phyloP scores from a whole-genome alignment of 2,329 filamentous ascomycete genomes.

The Aureobasidium melanogenum region DNA sequence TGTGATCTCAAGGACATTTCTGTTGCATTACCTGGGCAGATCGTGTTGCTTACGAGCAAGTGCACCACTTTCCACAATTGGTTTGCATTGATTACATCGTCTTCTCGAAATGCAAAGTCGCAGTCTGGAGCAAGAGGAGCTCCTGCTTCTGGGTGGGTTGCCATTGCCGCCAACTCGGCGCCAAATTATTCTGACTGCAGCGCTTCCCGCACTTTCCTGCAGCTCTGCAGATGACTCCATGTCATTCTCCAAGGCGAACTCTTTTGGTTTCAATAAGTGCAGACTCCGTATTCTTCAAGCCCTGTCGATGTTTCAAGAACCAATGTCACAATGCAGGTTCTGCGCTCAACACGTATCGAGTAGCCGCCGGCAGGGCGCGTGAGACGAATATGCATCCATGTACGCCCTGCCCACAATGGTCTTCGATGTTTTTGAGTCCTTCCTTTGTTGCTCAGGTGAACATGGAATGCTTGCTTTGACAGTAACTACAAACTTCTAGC shows the following conservation, averaged over 20 bases:
- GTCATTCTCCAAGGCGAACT: not conserved
- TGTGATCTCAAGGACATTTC: too few species aligned
- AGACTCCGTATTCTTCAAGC: not conserved
- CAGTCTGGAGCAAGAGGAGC: not conserved
- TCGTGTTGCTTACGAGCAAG: not conserved
- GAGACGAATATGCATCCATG: not conserved
- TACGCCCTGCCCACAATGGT: not conserved
- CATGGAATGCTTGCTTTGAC: not conserved
- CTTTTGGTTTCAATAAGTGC: not conserved
- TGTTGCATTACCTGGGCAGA: too few species aligned
- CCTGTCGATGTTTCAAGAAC: not conserved
- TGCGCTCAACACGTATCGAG: not conserved
- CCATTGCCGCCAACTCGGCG: not conserved
- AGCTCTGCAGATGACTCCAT: not conserved
- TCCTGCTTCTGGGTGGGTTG: not conserved
- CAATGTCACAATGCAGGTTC: not conserved
- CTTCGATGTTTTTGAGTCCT: not conserved
- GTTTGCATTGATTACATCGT: too few species aligned
- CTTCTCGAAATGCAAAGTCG: not conserved
- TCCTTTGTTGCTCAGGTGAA: not conserved
- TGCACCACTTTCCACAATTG: not conserved
- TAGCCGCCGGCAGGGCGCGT: slow-evolving; percentile 8
- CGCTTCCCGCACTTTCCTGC: not conserved
- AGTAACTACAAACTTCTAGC: not conserved
- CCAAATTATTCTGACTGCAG: not conserved